Conservation (phyloP, 805 yeast genomes). For the Starmerella lactis-condensi region DNA sequence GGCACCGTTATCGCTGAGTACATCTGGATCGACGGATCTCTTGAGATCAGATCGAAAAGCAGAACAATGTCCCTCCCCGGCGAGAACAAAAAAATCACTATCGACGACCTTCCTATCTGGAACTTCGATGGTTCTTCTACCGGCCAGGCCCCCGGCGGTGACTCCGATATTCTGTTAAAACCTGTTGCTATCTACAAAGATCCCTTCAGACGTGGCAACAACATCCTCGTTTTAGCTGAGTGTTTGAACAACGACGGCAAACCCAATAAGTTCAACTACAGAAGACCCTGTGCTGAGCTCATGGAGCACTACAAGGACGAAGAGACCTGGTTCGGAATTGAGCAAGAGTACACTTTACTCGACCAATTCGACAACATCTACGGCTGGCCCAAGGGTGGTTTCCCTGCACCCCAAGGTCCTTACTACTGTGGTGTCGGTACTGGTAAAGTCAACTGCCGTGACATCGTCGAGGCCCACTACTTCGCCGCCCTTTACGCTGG, state of each 20-base stretch:
- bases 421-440: constrained; percentile 99
- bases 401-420: constrained; percentile 99
- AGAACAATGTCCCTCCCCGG: constrained; percentile 61
- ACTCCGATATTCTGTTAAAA: constrained; percentile 85
- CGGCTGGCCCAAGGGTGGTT: constrained; percentile 99
- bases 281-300: constrained; percentile 89
- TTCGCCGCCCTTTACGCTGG: constrained; percentile 94
- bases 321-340: constrained; percentile 92
- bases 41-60: constrained; percentile 84
- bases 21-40: constrained; percentile 92
- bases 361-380: constrained; percentile 78
- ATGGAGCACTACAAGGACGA: constrained; percentile 78
- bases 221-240: constrained; percentile 84
- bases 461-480: constrained; percentile 97
- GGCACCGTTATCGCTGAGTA: constrained; percentile 87
- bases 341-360: constrained; percentile 94
- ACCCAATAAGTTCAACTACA: constrained; percentile 96
- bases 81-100: constrained; percentile 23
- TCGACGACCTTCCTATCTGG: constrained; percentile 94
- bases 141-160: constrained; percentile 94
- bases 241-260: constrained; percentile 98
- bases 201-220: constrained; percentile 96
- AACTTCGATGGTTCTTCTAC: constrained; percentile 98
- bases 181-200: constrained; percentile 93
- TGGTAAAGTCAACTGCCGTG: constrained; percentile 95